phyloP scores from a whole-genome alignment of 176 grass and related monocot species.

The Canna indica region DNA sequence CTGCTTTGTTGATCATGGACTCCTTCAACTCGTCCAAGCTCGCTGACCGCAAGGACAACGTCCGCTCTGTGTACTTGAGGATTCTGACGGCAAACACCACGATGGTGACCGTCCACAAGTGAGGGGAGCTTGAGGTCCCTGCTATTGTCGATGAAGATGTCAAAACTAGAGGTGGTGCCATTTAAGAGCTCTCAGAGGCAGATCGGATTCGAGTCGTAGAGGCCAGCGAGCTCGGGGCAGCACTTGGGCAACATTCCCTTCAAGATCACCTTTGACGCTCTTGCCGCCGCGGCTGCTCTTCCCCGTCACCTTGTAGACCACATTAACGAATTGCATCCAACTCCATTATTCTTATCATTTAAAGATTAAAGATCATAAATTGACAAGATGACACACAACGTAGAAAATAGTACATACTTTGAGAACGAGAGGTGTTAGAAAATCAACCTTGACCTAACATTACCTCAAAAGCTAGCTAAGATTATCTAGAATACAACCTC shows the following conservation, averaged over 20 bases:
- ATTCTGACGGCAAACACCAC: conserved; percentile 21
- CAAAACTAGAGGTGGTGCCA: conserved; percentile 47
- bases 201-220: conserved; percentile 57
- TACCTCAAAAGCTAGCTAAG: too few relatives aligned
- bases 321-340: conserved; percentile 28
- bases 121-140: conserved; percentile 50
- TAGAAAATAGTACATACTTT: neutral
- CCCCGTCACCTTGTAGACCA: conserved; percentile 36
- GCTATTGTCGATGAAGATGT: conserved; percentile 54
- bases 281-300: too few relatives aligned
- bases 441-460: too few relatives aligned
- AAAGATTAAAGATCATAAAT: neutral
- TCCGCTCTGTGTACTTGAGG: conserved; percentile 27
- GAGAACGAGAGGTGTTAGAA: neutral
- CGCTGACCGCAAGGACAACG: conserved; percentile 25
- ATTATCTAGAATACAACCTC: too few relatives aligned
- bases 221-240: conserved; percentile 77
- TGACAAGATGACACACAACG: neutral
- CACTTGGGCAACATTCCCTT: conserved; percentile 47
- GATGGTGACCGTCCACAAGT: conserved; percentile 14
- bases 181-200: conserved; percentile 79
- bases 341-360: neutral
- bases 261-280: conserved; percentile 15
- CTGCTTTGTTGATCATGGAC: conserved; percentile 1
- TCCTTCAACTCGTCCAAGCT: conserved; percentile 9